Percentiles rank a stretch among this genome's conserved stretches.
Evolutionary conservation across 2,329 filamentous ascomycete genomes (phyloP).

Genomic region (Fusarium chaquense): DNA sequence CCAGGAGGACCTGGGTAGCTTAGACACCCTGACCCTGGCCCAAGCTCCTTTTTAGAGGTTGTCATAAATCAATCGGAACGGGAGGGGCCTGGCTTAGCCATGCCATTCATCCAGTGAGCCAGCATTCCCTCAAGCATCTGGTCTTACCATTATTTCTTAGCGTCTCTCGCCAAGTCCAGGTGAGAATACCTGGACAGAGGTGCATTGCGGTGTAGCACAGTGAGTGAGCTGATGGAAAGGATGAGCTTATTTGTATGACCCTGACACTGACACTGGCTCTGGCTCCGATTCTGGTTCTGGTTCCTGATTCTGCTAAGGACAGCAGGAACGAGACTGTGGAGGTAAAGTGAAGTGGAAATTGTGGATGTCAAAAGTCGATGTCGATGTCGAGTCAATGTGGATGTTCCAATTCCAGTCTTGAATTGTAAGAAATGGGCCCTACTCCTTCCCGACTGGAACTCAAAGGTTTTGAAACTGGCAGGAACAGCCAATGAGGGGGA

Average conservation of each 20-base stretch:
- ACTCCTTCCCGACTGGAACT: constrained; percentile 43
- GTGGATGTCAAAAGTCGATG: constrained; percentile 18
- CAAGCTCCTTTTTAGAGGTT: constrained; percentile 38
- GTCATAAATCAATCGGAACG: constrained; percentile 41
- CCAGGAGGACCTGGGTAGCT: constrained; percentile 23
- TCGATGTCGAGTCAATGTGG: constrained; percentile 16
- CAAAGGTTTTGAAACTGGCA: constrained; percentile 40
- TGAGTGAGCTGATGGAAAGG: neutral
- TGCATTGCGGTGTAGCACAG: neutral
- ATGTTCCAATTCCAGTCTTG: constrained; percentile 8
- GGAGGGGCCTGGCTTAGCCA: constrained; percentile 29
- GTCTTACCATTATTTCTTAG: constrained; percentile 5
- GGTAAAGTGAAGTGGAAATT: constrained; percentile 4
- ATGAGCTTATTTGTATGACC: neutral
- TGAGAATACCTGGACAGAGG: neutral
- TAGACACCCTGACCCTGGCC: constrained; percentile 19
- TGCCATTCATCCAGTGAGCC: constrained; percentile 4
- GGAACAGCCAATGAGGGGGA: constrained; percentile 24
- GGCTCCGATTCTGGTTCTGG: neutral
- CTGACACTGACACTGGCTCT: neutral
- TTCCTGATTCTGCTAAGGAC: neutral
- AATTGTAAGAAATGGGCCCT: constrained; percentile 35
- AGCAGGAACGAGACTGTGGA: constrained; percentile 1
- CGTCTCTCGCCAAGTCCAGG: constrained; percentile 2
- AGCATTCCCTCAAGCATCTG: neutral